Conservation (phyloP, 305 asterid species). For the Fraxinus greggii region DNA sequence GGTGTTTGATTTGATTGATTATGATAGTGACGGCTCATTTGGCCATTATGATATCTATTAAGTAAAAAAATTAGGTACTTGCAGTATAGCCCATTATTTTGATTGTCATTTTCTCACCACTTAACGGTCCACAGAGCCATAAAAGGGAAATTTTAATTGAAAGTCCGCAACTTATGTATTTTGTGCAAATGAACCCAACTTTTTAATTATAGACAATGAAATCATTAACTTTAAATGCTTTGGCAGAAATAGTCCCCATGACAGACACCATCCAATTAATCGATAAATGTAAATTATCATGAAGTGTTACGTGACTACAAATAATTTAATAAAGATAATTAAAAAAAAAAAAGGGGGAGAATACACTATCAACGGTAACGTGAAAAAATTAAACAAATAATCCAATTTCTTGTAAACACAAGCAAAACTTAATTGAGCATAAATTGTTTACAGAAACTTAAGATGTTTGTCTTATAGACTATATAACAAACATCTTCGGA, state of each 20-base stretch:
- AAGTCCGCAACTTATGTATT: not conserved
- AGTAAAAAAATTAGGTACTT: too few relatives aligned
- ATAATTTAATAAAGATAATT: too few relatives aligned
- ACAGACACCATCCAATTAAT: not conserved
- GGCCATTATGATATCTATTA: too few relatives aligned
- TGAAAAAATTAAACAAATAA: too few relatives aligned
- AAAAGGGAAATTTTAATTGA: not conserved
- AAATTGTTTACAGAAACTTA: not conserved
- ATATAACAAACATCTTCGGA: not conserved
- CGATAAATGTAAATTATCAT: not conserved
- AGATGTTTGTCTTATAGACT: not conserved
- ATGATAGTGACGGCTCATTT: too few relatives aligned
- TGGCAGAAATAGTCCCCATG: not conserved
- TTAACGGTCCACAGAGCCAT: not conserved
- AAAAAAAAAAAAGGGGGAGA: not conserved
- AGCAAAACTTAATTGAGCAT: not conserved
- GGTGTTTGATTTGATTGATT: not conserved
- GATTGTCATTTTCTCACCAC: not conserved
- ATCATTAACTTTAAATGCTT: not conserved
- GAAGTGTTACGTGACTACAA: not conserved
- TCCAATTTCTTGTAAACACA: not conserved
- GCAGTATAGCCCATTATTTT: too few relatives aligned
- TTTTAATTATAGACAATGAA: not conserved
- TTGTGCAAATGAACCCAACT: not conserved
- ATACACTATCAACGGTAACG: not conserved